Base-by-base conservation (phyloP, 202 grass and related monocot species). In the Carex sylvatica region DNA sequence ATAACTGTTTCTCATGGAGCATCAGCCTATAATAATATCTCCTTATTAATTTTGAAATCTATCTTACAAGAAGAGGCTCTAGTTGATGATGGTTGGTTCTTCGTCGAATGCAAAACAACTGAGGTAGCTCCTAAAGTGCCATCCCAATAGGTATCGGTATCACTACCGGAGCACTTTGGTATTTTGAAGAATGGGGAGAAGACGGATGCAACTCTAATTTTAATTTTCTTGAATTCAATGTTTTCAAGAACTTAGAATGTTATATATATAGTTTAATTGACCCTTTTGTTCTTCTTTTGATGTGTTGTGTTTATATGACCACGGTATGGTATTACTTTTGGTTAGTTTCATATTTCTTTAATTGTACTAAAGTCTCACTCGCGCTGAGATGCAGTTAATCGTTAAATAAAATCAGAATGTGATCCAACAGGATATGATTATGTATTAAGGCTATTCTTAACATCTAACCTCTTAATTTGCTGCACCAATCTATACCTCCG, bases 51-150 rank as follows among this genome's bases (percentile, higher is more conserved):
- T 14, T 6, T 30, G 22, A 75, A 75, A 31, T 1, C 0, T 18
- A 6, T 75, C 23, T 26, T 54, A 14, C 23, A 75, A 53, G 12
- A 16, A 5, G 23, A 31, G 23, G 47, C 47, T 16, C 11, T 54
- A 5, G 24, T 75, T 54, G 47, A 75, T 54, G 47, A 75, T 30
- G 24, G 71, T 53, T 75, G 23, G 23, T 75, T 74, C 71, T 30
- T 31, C 6, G 47, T 75, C 0, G 10, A 52, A 52, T 54, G 23
- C 24, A 54, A 54, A 75, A 8, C 20, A 2, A 31, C 24, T 16
- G 13, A 14, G 2, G 6, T 2, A 61, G 59, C 24, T 52, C 23
- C 24, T 9, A 28, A 33, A 75, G 54, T 11, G 30, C 49, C 6
- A 12, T 54, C 1, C 47, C 31, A 18, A 22, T 38, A 54, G 22